These are phyloP conservation scores for Calocybe indica DNA, from an alignment of 768 basidiomycete genomes.

Conservation along the genomic window DNA sequence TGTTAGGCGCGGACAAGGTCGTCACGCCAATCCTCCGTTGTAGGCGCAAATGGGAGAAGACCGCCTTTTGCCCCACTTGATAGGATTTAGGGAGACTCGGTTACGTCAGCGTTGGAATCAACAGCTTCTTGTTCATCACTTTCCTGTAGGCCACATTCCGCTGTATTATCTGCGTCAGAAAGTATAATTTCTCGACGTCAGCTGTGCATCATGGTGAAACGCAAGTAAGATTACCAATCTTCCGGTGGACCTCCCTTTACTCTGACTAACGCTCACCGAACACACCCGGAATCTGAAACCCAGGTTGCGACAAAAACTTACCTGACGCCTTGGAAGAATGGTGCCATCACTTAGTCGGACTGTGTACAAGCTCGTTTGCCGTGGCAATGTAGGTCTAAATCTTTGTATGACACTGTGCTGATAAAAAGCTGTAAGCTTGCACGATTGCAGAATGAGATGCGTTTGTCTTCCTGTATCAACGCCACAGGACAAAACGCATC, in stretches of 20 bases:
- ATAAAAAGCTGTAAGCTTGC: no score
- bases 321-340: not conserved
- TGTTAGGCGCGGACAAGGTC: conserved; percentile 38
- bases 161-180: conserved; percentile 43
- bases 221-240: conserved; percentile 18
- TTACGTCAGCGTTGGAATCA: conserved; percentile 51
- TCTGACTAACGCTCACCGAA: not conserved
- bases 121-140: conserved; percentile 43
- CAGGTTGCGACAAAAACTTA: not conserved
- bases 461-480: no score
- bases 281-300: not conserved
- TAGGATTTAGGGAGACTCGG: conserved; percentile 30
- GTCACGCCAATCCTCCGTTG: conserved; percentile 45
- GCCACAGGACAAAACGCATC: no score
- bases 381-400: conserved; percentile 16
- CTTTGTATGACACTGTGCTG: no score
- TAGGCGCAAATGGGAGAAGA: conserved; percentile 6
- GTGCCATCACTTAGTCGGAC: conserved; percentile 21
- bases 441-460: no score
- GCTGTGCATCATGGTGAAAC: conserved; percentile 50
- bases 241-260: no score
- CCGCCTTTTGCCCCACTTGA: not conserved
- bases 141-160: conserved; percentile 38
- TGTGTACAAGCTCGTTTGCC: conserved; percentile 14
- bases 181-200: conserved; percentile 45